These are phyloP conservation scores for Bacidia gigantensis DNA, from an alignment of 495 filamentous ascomycete genomes.

Conservation along the genomic window DNA sequence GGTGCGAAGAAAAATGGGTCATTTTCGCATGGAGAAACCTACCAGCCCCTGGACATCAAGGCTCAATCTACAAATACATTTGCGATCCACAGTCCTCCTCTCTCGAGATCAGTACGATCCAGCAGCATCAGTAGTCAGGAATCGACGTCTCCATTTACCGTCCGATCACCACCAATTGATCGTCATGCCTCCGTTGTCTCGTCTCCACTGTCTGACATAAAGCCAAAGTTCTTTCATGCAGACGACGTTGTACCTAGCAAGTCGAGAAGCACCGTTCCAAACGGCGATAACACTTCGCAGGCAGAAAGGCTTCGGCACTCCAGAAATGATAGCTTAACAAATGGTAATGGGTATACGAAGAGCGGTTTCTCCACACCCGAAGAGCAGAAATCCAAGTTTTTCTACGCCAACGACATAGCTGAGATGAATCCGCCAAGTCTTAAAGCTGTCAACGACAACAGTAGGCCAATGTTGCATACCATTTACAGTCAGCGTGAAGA, in stretches of 20 bases:
- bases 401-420: conserved; percentile 38
- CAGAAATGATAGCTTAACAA: conserved; percentile 23
- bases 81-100: neutral
- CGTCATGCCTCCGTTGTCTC: conserved; percentile 1
- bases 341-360: conserved; percentile 2
- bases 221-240: conserved; percentile 66
- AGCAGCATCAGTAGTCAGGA: conserved; percentile 11
- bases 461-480: conserved; percentile 28
- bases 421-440: conserved; percentile 19
- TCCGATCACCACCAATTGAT: neutral
- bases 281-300: conserved; percentile 12
- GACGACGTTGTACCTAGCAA: conserved; percentile 44
- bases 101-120: neutral
- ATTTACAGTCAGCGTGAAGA: conserved; percentile 20
- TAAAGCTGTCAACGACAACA: conserved; percentile 10
- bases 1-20: conserved; percentile 27
- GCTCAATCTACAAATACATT: neutral
- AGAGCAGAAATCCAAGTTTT: conserved; percentile 20
- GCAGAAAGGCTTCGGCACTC: conserved; percentile 41
- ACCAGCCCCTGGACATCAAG: conserved; percentile 14
- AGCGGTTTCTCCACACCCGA: conserved; percentile 4
- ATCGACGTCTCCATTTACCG: conserved; percentile 3
- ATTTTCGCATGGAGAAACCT: conserved; percentile 21
- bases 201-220: conserved; percentile 25
- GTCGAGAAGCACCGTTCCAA: conserved; percentile 18